Evolutionary conservation across 768 basidiomycete genomes (phyloP).

Genomic region (Piloderma croceum): DNA sequence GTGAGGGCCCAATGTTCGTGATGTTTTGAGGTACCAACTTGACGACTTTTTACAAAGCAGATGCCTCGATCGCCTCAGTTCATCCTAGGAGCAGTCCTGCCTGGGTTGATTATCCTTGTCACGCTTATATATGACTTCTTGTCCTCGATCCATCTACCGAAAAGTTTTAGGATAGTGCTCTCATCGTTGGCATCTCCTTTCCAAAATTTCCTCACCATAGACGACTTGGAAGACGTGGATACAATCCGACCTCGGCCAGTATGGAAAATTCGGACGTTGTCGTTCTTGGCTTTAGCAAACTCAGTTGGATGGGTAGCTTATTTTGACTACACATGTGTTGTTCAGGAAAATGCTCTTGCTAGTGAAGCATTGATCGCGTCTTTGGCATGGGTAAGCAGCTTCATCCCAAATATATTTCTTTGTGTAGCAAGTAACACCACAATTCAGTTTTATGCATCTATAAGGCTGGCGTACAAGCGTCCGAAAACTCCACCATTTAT

Average conservation of each 20-base stretch:
- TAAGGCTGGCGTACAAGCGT: slow-evolving; percentile 35
- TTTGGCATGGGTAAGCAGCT: slow-evolving; percentile 46
- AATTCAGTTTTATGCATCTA: slow-evolving; percentile 39
- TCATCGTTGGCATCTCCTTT: slow-evolving; percentile 36
- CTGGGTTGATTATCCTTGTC: slow-evolving; percentile 20
- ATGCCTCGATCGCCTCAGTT: slow-evolving; percentile 1
- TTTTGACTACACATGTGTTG: slow-evolving; percentile 30
- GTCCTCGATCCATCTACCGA: slow-evolving; percentile 23
- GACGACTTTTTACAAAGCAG: no score
- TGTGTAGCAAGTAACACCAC: slow-evolving; percentile 6
- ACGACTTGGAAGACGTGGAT: slow-evolving; percentile 43
- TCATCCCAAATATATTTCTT: slow-evolving; percentile 2
- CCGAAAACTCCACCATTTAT: slow-evolving; percentile 50
- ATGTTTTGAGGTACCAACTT: no score
- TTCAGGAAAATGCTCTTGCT: slow-evolving; percentile 17
- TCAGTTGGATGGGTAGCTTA: slow-evolving; percentile 39
- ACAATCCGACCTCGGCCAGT: slow-evolving; percentile 18
- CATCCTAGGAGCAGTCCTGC: slow-evolving; percentile 6
- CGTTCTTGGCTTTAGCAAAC: slow-evolving; percentile 33
- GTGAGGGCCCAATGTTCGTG: no score
- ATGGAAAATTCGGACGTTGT: slow-evolving; percentile 30
- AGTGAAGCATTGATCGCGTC: slow-evolving; percentile 28
- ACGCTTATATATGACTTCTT: slow-evolving; percentile 27
- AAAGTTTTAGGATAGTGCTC: slow-evolving; percentile 17
- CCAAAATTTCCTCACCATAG: slow-evolving; percentile 44